These are phyloP conservation scores for Lipomyces kockii DNA, from an alignment of 805 yeast species.

Conservation along the genomic window DNA sequence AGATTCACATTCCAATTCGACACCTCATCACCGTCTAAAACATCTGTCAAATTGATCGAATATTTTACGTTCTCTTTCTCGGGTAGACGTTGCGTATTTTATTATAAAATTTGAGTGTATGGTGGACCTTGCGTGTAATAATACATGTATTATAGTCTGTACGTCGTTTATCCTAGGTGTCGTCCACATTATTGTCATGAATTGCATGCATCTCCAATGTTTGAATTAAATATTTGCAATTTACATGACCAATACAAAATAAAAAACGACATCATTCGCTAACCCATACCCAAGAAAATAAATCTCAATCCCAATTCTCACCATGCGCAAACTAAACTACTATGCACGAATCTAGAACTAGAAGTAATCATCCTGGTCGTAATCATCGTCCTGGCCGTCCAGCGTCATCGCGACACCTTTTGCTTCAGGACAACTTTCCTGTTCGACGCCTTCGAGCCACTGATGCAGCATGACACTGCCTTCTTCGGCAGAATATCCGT, in stretches of 20 bases:
- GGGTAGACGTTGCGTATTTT: neutral
- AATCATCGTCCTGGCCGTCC: constrained; percentile 15
- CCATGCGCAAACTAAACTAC: neutral
- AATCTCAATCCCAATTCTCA: neutral
- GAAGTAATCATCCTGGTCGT: constrained; percentile 19
- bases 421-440: constrained; percentile 9
- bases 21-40: constrained; percentile 37
- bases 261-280: neutral
- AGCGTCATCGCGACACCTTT: neutral
- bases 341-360: constrained; percentile 1
- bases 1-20: constrained; percentile 39
- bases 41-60: neutral
- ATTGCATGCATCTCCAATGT: neutral
- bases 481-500: constrained; percentile 28
- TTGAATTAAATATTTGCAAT: no score
- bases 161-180: neutral
- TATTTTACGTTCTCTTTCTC: neutral
- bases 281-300: neutral
- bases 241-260: neutral
- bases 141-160: neutral
- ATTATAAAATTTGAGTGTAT: neutral
- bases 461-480: constrained; percentile 32
- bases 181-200: neutral
- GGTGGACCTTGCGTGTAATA: neutral
- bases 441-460: constrained; percentile 31